Conservation (phyloP, 2,329 filamentous ascomycete genomes). For the Colletotrichum sp. region DNA sequence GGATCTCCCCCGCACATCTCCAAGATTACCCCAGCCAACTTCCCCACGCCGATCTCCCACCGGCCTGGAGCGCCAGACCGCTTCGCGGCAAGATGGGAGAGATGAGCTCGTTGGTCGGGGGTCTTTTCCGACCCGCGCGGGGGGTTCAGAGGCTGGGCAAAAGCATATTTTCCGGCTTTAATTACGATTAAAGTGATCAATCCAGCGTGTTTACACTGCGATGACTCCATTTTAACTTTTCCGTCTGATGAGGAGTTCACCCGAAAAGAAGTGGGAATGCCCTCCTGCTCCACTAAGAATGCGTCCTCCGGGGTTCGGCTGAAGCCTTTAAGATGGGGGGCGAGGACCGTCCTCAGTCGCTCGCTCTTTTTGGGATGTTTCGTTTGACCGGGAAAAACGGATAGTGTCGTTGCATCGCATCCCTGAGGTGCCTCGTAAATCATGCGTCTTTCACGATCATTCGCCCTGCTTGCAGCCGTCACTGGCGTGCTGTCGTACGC, state of each 20-base stretch:
- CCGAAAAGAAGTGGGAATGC: constrained; percentile 18
- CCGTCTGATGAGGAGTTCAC: constrained; percentile 4
- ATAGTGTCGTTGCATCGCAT: constrained; percentile 8
- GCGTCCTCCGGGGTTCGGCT: background rate
- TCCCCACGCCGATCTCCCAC: constrained; percentile 13
- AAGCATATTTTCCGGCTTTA: background rate
- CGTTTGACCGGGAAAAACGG: background rate
- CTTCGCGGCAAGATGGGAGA: background rate
- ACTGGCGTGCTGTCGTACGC: constrained; percentile 5
- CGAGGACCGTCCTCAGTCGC: background rate
- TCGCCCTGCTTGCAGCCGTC: background rate
- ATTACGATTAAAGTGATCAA: background rate
- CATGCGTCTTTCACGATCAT: background rate
- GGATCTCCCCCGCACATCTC: constrained; percentile 14
- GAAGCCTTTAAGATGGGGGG: constrained; percentile 6
- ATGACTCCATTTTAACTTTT: constrained; percentile 8
- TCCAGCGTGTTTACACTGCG: background rate
- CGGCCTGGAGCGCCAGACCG: background rate
- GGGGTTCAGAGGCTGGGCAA: background rate
- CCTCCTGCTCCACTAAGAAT: constrained; percentile 1
- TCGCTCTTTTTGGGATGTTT: background rate
- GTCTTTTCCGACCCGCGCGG: constrained; percentile 3
- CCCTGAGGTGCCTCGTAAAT: background rate
- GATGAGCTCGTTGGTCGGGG: background rate
- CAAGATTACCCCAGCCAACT: background rate